Base-by-base conservation (phyloP, 306 rosid species). In the Vicia sativa region DNA sequence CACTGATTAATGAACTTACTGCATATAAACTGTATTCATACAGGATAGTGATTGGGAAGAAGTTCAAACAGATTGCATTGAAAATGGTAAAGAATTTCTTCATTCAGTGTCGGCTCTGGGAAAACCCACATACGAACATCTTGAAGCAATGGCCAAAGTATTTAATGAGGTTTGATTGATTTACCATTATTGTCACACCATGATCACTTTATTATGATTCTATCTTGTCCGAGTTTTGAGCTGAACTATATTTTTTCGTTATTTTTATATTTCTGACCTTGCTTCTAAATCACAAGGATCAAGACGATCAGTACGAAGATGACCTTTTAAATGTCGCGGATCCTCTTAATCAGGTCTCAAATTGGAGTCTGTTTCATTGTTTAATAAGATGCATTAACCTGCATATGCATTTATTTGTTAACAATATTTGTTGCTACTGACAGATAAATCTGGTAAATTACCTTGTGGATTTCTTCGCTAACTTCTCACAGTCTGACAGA, bases 31-130 rank as follows among this genome's bases (percentile, higher is more conserved):
- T 65, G 41, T 69, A 54, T 72, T 68, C 53, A 49, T 76, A 66
- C 93, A 87, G 98, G 98, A 86, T 67, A 83, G 91, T 69, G 96
- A 90, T 68, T 90, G 98, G 98, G 96, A 92, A 87, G 98, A 92
- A 80, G 78, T 81, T 73, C 82, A 79, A 73, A 79, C 80, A 1
- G 87, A 78, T 59, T 81, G 73, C 35, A 66, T 29, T 37, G 88
- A 78, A 67, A 66, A 80, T 48, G 90, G 86, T 65, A 83, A 59
- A 70, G 81, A 81, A 52, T 62, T 87, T 77, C 78, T 87, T 56
- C 77, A 65, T 74, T 77, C 92, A 31, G 56, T 78, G 31, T 80
- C 90, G n/a, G 78, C 89, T 70, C 45, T 62, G 1, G 79, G 84
- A 62, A 87, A 85, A 77, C 80, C 87, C 28, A 68, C 88, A 3